Evolutionary conservation across 306 rosid species (phyloP).

Genomic region (Lotus japonicus): DNA sequence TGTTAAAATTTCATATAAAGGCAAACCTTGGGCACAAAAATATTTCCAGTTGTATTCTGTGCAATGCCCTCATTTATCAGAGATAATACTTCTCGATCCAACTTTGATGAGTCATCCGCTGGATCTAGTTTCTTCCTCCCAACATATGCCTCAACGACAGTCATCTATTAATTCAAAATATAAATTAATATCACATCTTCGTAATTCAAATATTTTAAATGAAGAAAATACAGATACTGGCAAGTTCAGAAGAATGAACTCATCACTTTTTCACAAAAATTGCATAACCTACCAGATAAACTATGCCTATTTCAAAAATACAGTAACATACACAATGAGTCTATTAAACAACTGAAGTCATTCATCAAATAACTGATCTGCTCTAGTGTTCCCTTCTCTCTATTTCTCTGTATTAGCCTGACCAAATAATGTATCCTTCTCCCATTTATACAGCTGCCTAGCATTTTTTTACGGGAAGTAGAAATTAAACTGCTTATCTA

Average conservation of each 20-base stretch:
- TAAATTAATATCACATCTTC: background rate
- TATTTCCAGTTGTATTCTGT: slow-evolving; percentile 79
- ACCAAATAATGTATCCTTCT: slow-evolving; percentile 3
- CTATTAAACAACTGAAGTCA: slow-evolving; percentile 15
- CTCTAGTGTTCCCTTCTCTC: background rate
- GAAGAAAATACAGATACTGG: slow-evolving; percentile 3
- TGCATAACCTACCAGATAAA: slow-evolving; percentile 12
- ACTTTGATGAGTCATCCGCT: slow-evolving; percentile 50
- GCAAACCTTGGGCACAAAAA: slow-evolving; percentile 67
- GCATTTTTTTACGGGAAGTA: background rate
- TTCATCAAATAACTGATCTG: slow-evolving; percentile 5
- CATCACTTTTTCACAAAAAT: background rate
- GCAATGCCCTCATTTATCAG: slow-evolving; percentile 79
- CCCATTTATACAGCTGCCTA: slow-evolving; percentile 12
- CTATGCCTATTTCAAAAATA: background rate
- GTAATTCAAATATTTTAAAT: slow-evolving; percentile 8
- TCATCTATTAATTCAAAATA: slow-evolving; percentile 52
- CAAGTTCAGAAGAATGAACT: slow-evolving; percentile 1
- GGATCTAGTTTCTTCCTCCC: slow-evolving; percentile 54
- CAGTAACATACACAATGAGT: background rate
- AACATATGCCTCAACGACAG: slow-evolving; percentile 81
- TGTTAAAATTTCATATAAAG: slow-evolving; percentile 17
- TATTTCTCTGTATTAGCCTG: background rate
- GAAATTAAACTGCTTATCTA: slow-evolving; percentile 8
- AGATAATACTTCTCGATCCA: slow-evolving; percentile 40